phyloP scores from a whole-genome alignment of 257 asterid genomes.

The Cynanchum wilfordii region DNA sequence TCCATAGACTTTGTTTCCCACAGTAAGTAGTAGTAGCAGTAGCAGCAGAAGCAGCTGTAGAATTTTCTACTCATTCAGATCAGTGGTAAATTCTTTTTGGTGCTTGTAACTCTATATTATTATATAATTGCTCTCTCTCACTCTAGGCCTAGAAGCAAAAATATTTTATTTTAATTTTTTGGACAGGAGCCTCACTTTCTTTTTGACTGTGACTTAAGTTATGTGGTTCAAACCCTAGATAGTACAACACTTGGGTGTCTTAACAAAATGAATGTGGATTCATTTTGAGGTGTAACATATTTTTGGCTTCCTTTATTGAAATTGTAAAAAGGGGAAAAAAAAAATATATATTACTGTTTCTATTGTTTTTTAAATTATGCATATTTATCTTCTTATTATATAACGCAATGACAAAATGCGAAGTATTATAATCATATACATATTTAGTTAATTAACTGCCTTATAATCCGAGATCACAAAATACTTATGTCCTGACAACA shows the following conservation, averaged over 20 bases:
- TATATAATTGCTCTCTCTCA: constrained; percentile 16
- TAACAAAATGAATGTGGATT: constrained; percentile 9
- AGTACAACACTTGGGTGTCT: neutral
- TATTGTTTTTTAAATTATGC: neutral
- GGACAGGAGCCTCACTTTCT: constrained; percentile 23
- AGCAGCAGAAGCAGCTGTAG: constrained; percentile 16
- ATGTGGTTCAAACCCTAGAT: neutral
- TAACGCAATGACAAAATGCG: neutral
- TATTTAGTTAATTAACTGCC: neutral
- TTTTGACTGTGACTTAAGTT: constrained; percentile 24
- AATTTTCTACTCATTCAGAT: constrained; percentile 40
- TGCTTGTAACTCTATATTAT: constrained; percentile 20
- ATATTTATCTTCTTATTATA: too few relatives aligned
- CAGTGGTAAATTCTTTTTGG: constrained; percentile 35
- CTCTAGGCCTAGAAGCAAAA: constrained; percentile 26
- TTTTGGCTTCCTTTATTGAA: neutral
- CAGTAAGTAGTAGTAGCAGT: neutral
- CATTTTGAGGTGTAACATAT: neutral
- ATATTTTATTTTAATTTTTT: constrained; percentile 18
- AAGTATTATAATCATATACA: neutral
- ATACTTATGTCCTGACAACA: neutral
- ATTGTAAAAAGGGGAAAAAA: neutral
- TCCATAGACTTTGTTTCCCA: constrained; percentile 15
- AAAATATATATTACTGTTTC: neutral
- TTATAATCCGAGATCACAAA: neutral